Evolutionary conservation across 805 yeast species (phyloP), one percentile per base, ranked within the genome.

Genomic region (Cyberlindnera amylophila): DNA sequence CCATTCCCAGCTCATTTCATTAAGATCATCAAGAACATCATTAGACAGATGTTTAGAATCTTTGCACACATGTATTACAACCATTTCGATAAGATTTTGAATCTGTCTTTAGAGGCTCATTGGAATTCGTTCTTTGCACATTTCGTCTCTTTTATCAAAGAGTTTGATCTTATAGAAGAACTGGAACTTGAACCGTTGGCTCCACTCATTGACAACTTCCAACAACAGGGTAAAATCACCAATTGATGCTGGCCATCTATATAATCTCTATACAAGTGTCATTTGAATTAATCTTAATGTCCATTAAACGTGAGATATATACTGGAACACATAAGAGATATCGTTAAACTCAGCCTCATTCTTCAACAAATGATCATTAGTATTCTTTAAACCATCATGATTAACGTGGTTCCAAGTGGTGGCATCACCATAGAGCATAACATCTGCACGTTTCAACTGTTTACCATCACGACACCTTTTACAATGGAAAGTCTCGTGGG

Each of bases 121-220:
- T 93, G 96, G 96, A 93, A 93, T 63, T 90, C 98, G 3, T 86
- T 90, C 54, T 93, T 95, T 65, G 93, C 96, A 13, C 99, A 93
- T 61, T 93, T 86, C 57, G 76, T 91, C 34, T 83, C 96, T 40
- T 87, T 93, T 58, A 77, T 85, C 12, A 82, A 83, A 51, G 96
- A 89, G 51, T 93, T 87, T 62, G 82, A 78, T 40, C 73, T 93
- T 50, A 71, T 93, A 28, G 98, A 89, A 46, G 69, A 79, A 39
- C 70, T 72, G 41, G 99, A 93, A 50, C 66, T 89, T 63, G 84
- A 72, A 42, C 98, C 99, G 0, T 66, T 93, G 48, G 64, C 71
- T 34, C 81, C 85, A 5, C 69, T 93, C 62, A 86, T 95, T 36
- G 89, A 82, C 49, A 79, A 74, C 54, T 72, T 93, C 47, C 96